Conservation (phyloP, 2,329 filamentous ascomycete genomes). For the Fusarium redolens region DNA sequence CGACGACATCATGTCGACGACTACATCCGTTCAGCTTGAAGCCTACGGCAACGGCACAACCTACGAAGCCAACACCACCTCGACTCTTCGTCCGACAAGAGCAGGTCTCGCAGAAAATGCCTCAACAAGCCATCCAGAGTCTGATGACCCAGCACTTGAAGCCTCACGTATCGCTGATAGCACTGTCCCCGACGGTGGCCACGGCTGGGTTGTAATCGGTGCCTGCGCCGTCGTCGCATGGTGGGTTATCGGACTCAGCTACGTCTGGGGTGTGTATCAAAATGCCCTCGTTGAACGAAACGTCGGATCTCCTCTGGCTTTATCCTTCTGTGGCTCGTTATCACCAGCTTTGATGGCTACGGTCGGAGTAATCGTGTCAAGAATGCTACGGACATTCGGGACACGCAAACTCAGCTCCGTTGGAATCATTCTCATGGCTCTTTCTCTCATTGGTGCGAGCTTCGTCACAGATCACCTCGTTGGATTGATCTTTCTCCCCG, state of each 20-base stretch:
- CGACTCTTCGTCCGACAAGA: slow-evolving; percentile 21
- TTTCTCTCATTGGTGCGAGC: slow-evolving; percentile 25
- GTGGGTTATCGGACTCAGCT: slow-evolving; percentile 68
- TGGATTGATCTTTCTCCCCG: slow-evolving; percentile 45
- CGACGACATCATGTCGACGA: slow-evolving; percentile 22
- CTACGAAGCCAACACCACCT: neutral
- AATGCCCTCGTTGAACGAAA: slow-evolving; percentile 62
- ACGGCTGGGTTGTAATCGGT: slow-evolving; percentile 44
- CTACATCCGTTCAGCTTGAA: slow-evolving; percentile 28
- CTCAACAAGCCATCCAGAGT: fast-evolving
- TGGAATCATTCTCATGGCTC: neutral
- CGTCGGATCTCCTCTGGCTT: slow-evolving; percentile 59
- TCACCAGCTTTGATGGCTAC: slow-evolving; percentile 39
- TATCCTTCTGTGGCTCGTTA: slow-evolving; percentile 69
- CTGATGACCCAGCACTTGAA: slow-evolving; percentile 35
- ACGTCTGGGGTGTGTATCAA: slow-evolving; percentile 72
- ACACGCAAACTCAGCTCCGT: slow-evolving; percentile 23
- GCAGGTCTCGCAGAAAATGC: neutral
- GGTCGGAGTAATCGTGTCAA: slow-evolving; percentile 21
- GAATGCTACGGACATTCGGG: slow-evolving; percentile 22
- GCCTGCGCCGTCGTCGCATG: slow-evolving; percentile 47
- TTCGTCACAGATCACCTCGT: slow-evolving; percentile 40
- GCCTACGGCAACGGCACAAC: slow-evolving; percentile 10
- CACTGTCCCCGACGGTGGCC: slow-evolving; percentile 44
- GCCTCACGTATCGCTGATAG: slow-evolving; percentile 38